A percentile compares a stretch with the other conserved stretches of the same genome.
These are phyloP conservation scores for Ganoderma lucidum DNA, from an alignment of 1,284 basidiomycete species.

Conservation along the genomic window DNA sequence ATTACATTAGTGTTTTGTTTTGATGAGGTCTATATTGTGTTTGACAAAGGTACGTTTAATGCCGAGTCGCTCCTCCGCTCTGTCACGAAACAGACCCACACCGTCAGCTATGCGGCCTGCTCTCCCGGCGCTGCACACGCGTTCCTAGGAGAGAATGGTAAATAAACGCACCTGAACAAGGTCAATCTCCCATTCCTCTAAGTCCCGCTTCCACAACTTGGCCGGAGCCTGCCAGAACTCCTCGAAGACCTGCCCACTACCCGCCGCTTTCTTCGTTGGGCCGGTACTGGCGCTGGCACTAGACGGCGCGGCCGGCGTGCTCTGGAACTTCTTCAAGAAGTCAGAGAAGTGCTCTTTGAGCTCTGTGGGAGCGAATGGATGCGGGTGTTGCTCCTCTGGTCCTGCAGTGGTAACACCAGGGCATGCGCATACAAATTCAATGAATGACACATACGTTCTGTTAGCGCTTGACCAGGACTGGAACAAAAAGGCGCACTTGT, in stretches of 20 bases:
- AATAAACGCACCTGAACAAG: slow-evolving; percentile 72
- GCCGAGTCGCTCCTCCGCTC: slow-evolving; percentile 31
- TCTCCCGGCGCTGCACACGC: not conserved
- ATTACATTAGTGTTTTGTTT: not conserved
- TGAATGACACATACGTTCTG: not conserved
- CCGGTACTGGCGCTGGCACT: slow-evolving; percentile 13
- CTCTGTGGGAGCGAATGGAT: slow-evolving; percentile 81
- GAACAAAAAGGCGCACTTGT: slow-evolving; percentile 50
- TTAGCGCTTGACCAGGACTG: not conserved
- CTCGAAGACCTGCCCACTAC: slow-evolving; percentile 52
- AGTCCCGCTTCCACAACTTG: slow-evolving; percentile 67
- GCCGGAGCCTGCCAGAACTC: slow-evolving; percentile 86
- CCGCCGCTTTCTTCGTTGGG: slow-evolving; percentile 37
- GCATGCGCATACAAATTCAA: not conserved
- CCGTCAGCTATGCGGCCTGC: not conserved
- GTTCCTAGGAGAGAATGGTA: not conserved
- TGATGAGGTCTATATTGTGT: not conserved
- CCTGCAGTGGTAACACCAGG: slow-evolving; percentile 47
- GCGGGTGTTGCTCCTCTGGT: slow-evolving; percentile 68
- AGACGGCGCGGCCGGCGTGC: slow-evolving; percentile 31
- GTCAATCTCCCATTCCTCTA: slow-evolving; percentile 80
- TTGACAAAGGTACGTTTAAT: slow-evolving; percentile 10
- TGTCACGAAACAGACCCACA: not conserved
- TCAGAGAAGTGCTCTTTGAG: slow-evolving; percentile 68
- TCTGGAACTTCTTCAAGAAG: slow-evolving; percentile 61